These are phyloP conservation scores for Saprolegnia diclina DNA, from an alignment of 352 stramenopile genomes.

Conservation along the genomic window DNA sequence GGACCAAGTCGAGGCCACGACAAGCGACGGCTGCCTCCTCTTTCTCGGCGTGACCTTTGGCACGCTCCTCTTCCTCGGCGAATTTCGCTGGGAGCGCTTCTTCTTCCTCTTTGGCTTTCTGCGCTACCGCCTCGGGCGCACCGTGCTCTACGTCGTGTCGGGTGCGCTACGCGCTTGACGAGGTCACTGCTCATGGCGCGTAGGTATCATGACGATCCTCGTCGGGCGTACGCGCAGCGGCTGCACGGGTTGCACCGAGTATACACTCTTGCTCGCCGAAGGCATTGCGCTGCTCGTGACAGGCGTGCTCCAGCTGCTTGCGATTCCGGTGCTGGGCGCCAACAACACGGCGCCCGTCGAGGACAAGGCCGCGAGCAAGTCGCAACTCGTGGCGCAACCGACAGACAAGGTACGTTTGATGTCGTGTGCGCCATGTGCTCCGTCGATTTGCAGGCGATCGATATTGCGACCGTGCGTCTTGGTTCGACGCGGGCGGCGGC, in stretches of 20 bases:
- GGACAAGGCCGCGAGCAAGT: not conserved
- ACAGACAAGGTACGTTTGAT: not conserved
- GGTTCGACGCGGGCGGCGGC: not conserved
- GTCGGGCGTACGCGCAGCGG: conserved; percentile 14
- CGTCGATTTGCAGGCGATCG: not conserved
- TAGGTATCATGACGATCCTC: conserved; percentile 28
- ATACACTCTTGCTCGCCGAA: conserved; percentile 21
- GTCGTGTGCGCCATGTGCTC: not conserved
- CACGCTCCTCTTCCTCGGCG: conserved; percentile 46
- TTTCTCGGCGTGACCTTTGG: conserved; percentile 67
- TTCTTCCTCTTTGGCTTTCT: conserved; percentile 82
- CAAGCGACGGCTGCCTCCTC: conserved; percentile 65
- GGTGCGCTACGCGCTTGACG: conserved; percentile 26
- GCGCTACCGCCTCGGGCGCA: conserved; percentile 59
- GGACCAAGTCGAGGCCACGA: conserved; percentile 39
- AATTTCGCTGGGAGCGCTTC: conserved; percentile 55
- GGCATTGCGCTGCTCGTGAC: conserved; percentile 17
- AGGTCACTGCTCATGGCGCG: not conserved
- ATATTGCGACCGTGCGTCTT: not conserved
- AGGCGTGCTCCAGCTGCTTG: conserved; percentile 6
- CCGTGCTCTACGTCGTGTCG: conserved; percentile 46
- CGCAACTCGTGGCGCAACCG: not conserved
- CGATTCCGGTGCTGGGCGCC: conserved; percentile 8
- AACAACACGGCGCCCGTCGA: conserved; percentile 17
- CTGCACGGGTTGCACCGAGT: conserved; percentile 17